phyloP scores from a whole-genome alignment of 768 basidiomycete genomes.

The Coprinopsis sp. region DNA sequence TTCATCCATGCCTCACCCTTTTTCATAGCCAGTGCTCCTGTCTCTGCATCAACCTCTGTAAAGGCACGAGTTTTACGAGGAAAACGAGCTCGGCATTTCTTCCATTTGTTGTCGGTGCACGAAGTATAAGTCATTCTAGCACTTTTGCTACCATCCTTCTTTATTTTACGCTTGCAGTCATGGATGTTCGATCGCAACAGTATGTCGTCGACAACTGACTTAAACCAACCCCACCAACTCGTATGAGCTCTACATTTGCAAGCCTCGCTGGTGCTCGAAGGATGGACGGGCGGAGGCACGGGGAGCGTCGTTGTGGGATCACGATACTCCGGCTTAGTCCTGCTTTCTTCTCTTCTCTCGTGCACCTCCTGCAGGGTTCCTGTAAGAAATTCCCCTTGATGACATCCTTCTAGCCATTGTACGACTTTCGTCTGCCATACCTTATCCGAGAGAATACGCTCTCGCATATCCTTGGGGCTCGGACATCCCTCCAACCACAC shows the following conservation, averaged over 20 bases:
- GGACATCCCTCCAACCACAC: constrained; percentile 28
- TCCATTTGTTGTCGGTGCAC: constrained; percentile 25
- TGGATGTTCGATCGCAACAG: constrained; percentile 26
- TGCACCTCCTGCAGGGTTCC: constrained; percentile 17
- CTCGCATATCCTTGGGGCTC: constrained; percentile 30
- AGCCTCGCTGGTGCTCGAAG: background rate
- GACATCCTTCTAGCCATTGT: constrained; percentile 25
- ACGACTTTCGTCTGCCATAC: constrained; percentile 19
- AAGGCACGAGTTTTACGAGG: constrained; percentile 18
- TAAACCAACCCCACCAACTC: constrained; percentile 19
- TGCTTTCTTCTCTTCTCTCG: background rate
- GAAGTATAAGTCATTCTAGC: constrained; percentile 12
- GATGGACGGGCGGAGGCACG: constrained; percentile 15
- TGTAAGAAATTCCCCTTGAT: constrained; percentile 27
- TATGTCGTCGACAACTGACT: constrained; percentile 22
- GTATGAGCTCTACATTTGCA: background rate
- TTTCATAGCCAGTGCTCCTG: constrained; percentile 21
- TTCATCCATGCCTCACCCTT: constrained; percentile 29
- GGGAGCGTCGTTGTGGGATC: constrained; percentile 23
- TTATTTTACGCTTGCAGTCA: constrained; percentile 15
- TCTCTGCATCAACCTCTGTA: constrained; percentile 25
- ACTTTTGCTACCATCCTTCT: constrained; percentile 13
- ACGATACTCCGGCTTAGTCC: constrained; percentile 3
- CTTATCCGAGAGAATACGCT: constrained; percentile 21
- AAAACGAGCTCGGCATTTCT: constrained; percentile 29